Evolutionary conservation across 345 rosid species (phyloP), one percentile per base, ranked within the genome.

Genomic region (Eucalyptus urophylla): DNA sequence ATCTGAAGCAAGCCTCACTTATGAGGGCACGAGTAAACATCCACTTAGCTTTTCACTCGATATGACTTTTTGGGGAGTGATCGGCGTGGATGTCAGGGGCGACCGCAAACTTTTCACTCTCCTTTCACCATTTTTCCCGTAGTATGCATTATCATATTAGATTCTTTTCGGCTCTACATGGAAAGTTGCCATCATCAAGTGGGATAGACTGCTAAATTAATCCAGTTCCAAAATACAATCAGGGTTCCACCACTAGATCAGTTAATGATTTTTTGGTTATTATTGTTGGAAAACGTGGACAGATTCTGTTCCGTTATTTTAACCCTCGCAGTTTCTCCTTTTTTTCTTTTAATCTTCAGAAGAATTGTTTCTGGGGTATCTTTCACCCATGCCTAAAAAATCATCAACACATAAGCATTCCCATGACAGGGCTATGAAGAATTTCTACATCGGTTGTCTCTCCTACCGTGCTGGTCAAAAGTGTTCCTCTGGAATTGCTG

Each of bases 381-480:
- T 58, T 22, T 25, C 25, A 4, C 45, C 31, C 50, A 31, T 0
- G 76, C 88, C 80, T 47, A n/a, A 16, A 12, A 43, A 87, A 67
- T 31, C 22, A 31, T 67, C 43, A 16, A 31, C 43, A n/a, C 76
- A 31, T 33, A 16, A 16, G 80, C 43, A 5, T 67, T 8, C 40
- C 12, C 24, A 31, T 31, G 40, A 67, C 0, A 31, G 80, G 43
- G 80, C 40, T 44, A 62, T 54, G 45, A 31, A 50, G 25, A 37
- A 16, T 53, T 37, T 54, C 21, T 86, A 33, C 14, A 21, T 54
- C 24, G 43, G 69, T 16, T 43, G 54, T 19, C 29, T 29, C 67
- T 29, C 67, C 60, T 80, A 37, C 37, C 81, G 87, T 51, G 69
- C 54, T 54, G 86, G 89, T 88, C 89, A 88, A 80, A 88, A 88